Conservation (phyloP, 768 basidiomycete genomes). For the Lentinula lateritia region DNA sequence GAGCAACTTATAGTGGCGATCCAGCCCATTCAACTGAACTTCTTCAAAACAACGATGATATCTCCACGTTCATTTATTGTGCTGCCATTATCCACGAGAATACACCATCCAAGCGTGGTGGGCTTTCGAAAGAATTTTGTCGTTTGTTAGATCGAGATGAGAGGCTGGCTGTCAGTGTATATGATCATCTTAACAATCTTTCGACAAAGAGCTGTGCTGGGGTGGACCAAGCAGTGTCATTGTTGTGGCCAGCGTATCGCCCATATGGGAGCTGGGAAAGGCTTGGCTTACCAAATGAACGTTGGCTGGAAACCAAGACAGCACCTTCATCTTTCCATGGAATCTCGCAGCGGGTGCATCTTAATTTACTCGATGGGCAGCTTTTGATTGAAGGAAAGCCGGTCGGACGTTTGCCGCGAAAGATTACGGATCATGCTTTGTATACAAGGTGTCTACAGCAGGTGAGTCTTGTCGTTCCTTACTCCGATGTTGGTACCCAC, state of each 20-base stretch:
- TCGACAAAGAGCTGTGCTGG: neutral
- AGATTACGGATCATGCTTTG: conserved; percentile 23
- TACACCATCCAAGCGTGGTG: neutral
- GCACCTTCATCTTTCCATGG: neutral
- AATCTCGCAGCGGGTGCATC: conserved; percentile 25
- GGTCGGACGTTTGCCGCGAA: conserved; percentile 29
- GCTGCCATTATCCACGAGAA: conserved; percentile 26
- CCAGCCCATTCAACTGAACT: conserved; percentile 2
- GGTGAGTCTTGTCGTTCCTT: conserved; percentile 17
- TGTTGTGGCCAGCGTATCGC: conserved; percentile 14
- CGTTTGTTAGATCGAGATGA: conserved; percentile 16
- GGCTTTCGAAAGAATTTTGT: neutral
- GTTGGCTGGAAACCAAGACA: conserved; percentile 24
- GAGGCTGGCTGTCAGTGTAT: conserved; percentile 21
- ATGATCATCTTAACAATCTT: conserved; percentile 1
- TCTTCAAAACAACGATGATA: conserved; percentile 12
- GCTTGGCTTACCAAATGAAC: conserved; percentile 14
- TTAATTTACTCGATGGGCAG: conserved; percentile 34
- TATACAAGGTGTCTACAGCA: conserved; percentile 31
- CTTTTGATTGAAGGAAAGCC: conserved; percentile 37
- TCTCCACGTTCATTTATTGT: conserved; percentile 25
- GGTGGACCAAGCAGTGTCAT: conserved; percentile 1
- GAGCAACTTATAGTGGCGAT: conserved; percentile 32
- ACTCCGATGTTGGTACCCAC: neutral
- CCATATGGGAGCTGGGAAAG: conserved; percentile 16